phyloP scores from a whole-genome alignment of 805 yeast species.

The Pichia pseudocactophila region DNA sequence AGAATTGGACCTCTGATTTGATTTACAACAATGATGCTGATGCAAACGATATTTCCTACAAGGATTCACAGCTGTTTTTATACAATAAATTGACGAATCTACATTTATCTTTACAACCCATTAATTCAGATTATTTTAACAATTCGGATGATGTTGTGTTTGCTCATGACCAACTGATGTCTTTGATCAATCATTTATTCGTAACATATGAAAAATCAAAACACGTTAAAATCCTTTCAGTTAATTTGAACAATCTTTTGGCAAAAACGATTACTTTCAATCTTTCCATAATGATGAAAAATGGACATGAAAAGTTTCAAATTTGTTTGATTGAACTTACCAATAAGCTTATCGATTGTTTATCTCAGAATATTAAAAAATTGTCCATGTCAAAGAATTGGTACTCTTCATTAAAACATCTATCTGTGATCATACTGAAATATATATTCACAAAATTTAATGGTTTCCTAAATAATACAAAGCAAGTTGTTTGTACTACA shows the following conservation, averaged over 20 bases:
- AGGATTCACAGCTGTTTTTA: conserved; percentile 1
- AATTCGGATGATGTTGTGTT: conserved; percentile 18
- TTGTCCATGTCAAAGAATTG: conserved; percentile 26
- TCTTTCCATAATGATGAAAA: conserved; percentile 22
- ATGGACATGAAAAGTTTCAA: conserved; percentile 27
- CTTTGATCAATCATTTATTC: conserved; percentile 16
- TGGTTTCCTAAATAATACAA: conserved; percentile 28
- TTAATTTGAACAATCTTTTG: conserved; percentile 18
- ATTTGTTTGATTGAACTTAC: conserved; percentile 24
- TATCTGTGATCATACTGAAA: conserved; percentile 23
- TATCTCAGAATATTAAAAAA: conserved; percentile 20
- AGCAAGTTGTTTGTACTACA: conserved; percentile 20
- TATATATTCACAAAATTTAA: conserved; percentile 24
- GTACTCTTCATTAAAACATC: conserved; percentile 25
- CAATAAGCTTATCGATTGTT: conserved; percentile 17
- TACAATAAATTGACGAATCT: conserved; percentile 1
- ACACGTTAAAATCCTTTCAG: conserved; percentile 20
- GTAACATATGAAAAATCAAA: conserved; percentile 16
- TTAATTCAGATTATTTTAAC: not conserved
- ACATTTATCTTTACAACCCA: conserved; percentile 2
- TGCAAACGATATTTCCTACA: conserved; percentile 2
- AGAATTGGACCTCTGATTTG: conserved; percentile 2
- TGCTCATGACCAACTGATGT: conserved; percentile 18
- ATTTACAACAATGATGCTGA: conserved; percentile 6
- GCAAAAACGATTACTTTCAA: conserved; percentile 17